These are phyloP conservation scores for Tuber indicum DNA, from an alignment of 495 filamentous ascomycete genomes.

Conservation along the genomic window DNA sequence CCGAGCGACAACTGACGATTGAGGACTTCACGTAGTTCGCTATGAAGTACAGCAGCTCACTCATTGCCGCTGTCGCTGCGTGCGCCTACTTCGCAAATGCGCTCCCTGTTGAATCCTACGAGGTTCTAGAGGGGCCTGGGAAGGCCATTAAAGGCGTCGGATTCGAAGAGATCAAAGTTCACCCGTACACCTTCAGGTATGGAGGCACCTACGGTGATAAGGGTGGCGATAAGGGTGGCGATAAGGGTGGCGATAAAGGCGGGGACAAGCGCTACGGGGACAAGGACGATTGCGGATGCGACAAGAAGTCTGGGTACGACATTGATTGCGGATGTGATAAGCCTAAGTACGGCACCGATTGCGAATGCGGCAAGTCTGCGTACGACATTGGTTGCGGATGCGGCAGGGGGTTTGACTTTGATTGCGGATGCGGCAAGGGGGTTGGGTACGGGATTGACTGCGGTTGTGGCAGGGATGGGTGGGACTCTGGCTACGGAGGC, in stretches of 20 bases:
- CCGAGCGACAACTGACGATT: neutral
- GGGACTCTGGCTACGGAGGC: neutral
- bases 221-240: neutral
- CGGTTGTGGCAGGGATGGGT: neutral
- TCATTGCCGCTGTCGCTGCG: conserved; percentile 24
- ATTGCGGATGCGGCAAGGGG: conserved; percentile 8
- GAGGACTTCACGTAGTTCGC: neutral
- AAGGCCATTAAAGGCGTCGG: neutral
- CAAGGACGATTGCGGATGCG: no score
- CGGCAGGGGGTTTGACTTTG: neutral
- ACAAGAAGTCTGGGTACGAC: neutral
- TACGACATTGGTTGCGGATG: neutral
- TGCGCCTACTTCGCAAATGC: conserved; percentile 28
- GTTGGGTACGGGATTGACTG: neutral
- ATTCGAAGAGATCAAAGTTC: neutral
- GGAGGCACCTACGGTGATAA: neutral
- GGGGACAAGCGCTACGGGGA: no score
- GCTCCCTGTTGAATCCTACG: neutral
- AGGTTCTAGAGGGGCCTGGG: neutral
- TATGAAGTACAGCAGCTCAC: conserved; percentile 13
- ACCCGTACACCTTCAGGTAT: neutral
- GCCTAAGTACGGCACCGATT: neutral
- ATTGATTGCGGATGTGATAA: neutral
- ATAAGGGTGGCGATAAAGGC: neutral
- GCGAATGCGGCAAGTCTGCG: neutral